Base-by-base conservation (phyloP, 208 protist genomes). In the Phytomonas sp. region DNA sequence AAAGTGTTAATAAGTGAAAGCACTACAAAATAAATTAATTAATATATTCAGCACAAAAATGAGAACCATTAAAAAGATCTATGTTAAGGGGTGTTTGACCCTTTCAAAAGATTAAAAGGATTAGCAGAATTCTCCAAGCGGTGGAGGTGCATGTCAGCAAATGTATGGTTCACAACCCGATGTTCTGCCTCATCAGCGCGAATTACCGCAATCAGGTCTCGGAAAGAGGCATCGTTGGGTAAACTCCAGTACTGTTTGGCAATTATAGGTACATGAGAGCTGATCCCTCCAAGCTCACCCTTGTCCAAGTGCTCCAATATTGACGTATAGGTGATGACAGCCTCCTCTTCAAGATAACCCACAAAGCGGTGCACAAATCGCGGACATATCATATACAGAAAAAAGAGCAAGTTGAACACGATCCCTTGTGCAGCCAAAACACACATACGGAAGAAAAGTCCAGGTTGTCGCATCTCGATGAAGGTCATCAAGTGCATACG, bases 401-500 rank as follows among this genome's bases (percentile, higher is more conserved):
- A 26, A 16, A 87, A 75, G 66, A 83, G 92, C 16, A 76, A 61
- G 45, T 82, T 86, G 45, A 72, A 81, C 73, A 94, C 87, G 14
- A 92, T 62, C 16, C 66, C 83, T 73, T 95, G 91, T 14, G 76
- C 71, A 19, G 60, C 56, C 23, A 92, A 31, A 19, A 96, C 83
- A 3, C 68, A 45, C 4, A 64, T 12, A 34, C 79, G 74, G 64
- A 89, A 73, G 29, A 88, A 10, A 29, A 79, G n/a, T 30, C 75
- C 66, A 16, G 89, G 82, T 34, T 87, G 56, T 26, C 68, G 78
- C 16, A 87, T 36, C 60, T 80, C n/a, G 74, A 95, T 82, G 61
- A 76, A 95, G 14, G 82, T 90, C 59, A 97, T 74, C 12, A 97
- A 73, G 71, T 98, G 94, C 94, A 98, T 98, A 66, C 94, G 81